Conservation (phyloP, 2,329 filamentous ascomycete species). For the Dactylellina parvicollis region DNA sequence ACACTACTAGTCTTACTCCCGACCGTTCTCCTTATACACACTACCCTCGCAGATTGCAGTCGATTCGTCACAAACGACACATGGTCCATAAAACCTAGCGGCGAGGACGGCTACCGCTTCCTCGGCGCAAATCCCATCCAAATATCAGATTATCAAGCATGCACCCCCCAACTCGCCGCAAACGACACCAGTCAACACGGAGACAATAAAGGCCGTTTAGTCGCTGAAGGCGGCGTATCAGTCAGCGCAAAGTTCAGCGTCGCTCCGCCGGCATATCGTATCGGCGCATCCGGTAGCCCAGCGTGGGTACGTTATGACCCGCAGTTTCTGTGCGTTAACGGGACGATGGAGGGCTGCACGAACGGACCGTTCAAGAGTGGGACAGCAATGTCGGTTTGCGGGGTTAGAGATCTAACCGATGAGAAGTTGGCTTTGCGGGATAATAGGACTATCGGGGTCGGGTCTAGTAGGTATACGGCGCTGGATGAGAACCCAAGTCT, state of each 20-base stretch:
- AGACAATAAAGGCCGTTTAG: neutral
- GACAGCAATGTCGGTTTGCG: conserved; percentile 7
- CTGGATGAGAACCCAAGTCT: conserved; percentile 1
- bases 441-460: neutral
- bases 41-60: conserved; percentile 2
- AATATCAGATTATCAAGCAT: neutral
- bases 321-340: conserved; percentile 2
- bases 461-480: neutral
- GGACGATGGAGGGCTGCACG: conserved; percentile 11
- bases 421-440: neutral
- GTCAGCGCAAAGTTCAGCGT: conserved; percentile 9
- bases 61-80: conserved; percentile 11
- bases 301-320: neutral
- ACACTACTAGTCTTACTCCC: neutral
- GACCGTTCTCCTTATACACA: neutral
- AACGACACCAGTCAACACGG: neutral
- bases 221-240: neutral
- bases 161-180: neutral
- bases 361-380: conserved; percentile 33
- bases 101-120: neutral
- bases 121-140: conserved; percentile 2
- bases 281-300: neutral
- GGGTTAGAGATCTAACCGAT: neutral
- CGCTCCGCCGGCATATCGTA: neutral
- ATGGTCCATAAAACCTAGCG: neutral